Conservation (phyloP, 208 protist species). For the Trypanosoma boissoni region DNA sequence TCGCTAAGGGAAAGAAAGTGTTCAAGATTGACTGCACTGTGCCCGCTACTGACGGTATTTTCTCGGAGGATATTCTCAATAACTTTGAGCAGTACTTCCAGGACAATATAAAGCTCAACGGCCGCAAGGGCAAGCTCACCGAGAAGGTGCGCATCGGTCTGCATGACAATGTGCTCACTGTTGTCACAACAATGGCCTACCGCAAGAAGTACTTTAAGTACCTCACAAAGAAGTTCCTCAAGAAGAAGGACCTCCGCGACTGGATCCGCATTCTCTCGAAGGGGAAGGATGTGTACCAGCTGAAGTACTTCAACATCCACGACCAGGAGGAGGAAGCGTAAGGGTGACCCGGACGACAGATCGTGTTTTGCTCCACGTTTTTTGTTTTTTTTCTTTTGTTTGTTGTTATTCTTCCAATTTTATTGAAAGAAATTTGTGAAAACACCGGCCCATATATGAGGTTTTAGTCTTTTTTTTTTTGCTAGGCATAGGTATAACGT, state of each 20-base stretch:
- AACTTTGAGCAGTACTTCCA: conserved; percentile 96
- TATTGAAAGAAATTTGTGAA: conserved; percentile 7
- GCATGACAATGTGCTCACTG: conserved; percentile 91
- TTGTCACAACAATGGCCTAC: conserved; percentile 92
- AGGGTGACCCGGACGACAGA: neutral
- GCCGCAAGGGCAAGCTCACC: conserved; percentile 96
- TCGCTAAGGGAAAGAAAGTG: conserved; percentile 87
- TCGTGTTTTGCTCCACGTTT: neutral
- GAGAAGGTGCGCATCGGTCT: conserved; percentile 87
- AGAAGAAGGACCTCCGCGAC: conserved; percentile 98
- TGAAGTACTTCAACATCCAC: conserved; percentile 98
- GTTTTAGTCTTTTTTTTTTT: neutral
- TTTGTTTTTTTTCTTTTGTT: conserved; percentile 11
- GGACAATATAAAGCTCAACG: conserved; percentile 98
- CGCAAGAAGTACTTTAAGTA: conserved; percentile 99
- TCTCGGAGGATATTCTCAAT: conserved; percentile 82
- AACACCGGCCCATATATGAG: neutral
- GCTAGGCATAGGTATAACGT: neutral
- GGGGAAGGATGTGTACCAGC: conserved; percentile 95
- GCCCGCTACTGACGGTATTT: conserved; percentile 51
- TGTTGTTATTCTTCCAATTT: conserved; percentile 12
- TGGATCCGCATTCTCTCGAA: conserved; percentile 96
- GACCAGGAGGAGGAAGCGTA: conserved; percentile 90
- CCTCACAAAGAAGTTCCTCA: conserved; percentile 99
- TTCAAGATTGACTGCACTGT: conserved; percentile 76